Evolutionary conservation across 2,329 filamentous ascomycete species (phyloP).

Genomic region (Diplodia seriata): DNA sequence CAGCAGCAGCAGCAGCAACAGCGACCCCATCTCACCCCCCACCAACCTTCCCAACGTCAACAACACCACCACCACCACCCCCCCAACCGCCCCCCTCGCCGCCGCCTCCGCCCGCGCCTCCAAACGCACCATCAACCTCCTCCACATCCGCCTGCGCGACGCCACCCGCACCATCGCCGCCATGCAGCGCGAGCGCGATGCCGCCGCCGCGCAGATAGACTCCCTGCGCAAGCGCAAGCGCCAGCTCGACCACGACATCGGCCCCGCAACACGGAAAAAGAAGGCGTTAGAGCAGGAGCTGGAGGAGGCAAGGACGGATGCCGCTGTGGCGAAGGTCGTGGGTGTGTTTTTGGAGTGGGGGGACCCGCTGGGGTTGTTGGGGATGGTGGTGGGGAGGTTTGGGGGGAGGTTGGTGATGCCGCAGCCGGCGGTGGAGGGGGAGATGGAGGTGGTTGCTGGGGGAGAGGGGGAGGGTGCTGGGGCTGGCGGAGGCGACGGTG

Average conservation of each 20-base stretch:
- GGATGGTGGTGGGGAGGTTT: background rate
- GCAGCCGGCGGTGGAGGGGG: no score
- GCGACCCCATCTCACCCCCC: background rate
- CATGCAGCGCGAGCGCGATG: background rate
- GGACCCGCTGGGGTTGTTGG: background rate
- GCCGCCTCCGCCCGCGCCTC: no score
- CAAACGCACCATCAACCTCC: background rate
- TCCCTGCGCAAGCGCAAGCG: background rate
- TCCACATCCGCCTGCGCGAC: background rate
- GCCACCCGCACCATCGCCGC: rapidly evolving
- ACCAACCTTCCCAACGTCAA: no score
- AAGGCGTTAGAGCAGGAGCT: background rate
- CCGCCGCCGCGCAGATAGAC: rapidly evolving
- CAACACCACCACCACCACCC: background rate
- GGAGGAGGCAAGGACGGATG: background rate
- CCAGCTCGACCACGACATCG: background rate
- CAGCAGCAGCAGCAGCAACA: background rate
- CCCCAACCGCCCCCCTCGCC: no score
- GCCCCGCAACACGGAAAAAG: background rate
- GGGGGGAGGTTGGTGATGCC: background rate
- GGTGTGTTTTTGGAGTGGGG: background rate
- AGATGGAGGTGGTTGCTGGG: no score
- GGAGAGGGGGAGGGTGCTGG: no score
- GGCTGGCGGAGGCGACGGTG: no score
- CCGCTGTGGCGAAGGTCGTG: background rate